Conservation (phyloP, 2,329 filamentous ascomycete species). For the Penicillium brevicompactum region DNA sequence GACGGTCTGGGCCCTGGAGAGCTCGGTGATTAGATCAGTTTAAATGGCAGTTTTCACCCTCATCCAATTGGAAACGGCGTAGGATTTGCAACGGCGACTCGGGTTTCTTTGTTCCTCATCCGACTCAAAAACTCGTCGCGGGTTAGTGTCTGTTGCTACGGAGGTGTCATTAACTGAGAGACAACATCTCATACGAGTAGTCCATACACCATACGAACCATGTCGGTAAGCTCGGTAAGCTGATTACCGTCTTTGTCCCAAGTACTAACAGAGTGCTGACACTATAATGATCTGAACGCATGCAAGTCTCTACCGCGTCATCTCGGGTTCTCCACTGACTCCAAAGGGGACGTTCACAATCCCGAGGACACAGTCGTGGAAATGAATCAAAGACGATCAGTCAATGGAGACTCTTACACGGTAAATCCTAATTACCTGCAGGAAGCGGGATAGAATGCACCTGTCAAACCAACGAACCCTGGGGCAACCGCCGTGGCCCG, state of each 20-base stretch:
- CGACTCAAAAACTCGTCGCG: constrained; percentile 2
- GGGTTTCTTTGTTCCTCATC: constrained; percentile 1
- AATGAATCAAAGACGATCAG: constrained; percentile 12
- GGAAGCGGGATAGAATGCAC: constrained; percentile 13
- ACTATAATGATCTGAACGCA: background rate
- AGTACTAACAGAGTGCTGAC: constrained; percentile 3
- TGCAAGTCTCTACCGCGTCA: constrained; percentile 6
- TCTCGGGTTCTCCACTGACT: constrained; percentile 7
- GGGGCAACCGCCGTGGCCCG: constrained; percentile 28
- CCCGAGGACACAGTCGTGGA: constrained; percentile 18
- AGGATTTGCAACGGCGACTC: background rate
- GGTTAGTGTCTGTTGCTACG: constrained; percentile 6
- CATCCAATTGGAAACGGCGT: constrained; percentile 1
- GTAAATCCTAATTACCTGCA: constrained; percentile 19
- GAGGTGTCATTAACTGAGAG: background rate
- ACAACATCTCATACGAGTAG: background rate
- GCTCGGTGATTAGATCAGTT: background rate
- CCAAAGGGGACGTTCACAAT: constrained; percentile 5
- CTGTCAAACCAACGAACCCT: constrained; percentile 28
- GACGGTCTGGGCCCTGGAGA: constrained; percentile 4
- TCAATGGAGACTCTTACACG: constrained; percentile 10
- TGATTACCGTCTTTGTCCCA: background rate
- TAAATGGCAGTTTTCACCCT: background rate
- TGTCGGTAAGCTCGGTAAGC: background rate
- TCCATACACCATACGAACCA: background rate